Evolutionary conservation across 495 filamentous ascomycete species (phyloP), one percentile per base, ranked within the genome.

Genomic region (Talaromyces proteolyticus): DNA sequence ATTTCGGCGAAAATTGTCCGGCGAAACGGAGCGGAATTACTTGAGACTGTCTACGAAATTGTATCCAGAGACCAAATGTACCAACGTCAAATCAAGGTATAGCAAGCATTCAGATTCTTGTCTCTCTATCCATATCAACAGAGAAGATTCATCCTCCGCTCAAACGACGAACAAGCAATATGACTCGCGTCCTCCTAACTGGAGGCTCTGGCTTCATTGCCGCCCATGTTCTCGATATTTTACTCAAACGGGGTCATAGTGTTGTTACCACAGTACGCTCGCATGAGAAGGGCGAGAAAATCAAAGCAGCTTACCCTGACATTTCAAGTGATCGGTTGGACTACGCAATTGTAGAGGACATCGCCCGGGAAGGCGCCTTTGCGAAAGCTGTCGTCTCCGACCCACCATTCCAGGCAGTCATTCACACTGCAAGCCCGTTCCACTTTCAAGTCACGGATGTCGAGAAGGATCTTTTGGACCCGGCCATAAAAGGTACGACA

Each of bases 211-310:
- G 85, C 70, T 88, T 88, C 64, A 87, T 88, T 52, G 85, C 84
- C 50, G 87, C 87, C 50, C 88, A 95, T 63, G 77, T 91, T 51
- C 75, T 95, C 43, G 87, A 94, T 44, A 74, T 80, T 38, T 80
- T 94, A 24, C 72, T 91, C 34, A 61, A 82, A 53, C 76, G 74
- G 57, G 77, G 73, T 73, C 77, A 57, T 63, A 81, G 79, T 41
- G 88, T 93, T 14, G 81, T 93, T 12, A 88, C 89, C 8, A 96
- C 88, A 6, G 91, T 96, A 44, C 79, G 91, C 42, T 84, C 80
- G 3, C 75, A 87, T 44, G 80, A 81, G 20, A 96, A 96, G 62
- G 91, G 85, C 18, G 66, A 87, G 43, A 80, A 73, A 53, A 89
- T 95, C 62, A 77, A 80, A 16, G 66, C 79, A 18, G 82, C 84